Base-by-base conservation (phyloP, 371 early-diverging fungal species). In the Circinella minor region DNA sequence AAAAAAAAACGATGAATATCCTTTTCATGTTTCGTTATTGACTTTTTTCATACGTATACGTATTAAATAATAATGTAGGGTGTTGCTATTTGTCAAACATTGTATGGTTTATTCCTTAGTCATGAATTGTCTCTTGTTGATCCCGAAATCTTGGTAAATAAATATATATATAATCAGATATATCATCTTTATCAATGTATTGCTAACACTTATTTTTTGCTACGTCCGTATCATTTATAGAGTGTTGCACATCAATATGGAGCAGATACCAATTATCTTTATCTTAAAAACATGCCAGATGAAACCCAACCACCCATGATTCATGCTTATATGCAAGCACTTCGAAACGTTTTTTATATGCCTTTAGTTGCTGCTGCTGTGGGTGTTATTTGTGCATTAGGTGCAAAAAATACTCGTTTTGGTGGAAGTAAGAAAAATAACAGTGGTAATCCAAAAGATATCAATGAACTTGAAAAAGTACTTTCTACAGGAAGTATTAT, bases 221-320 rank as follows among this genome's bases (percentile, higher is more conserved):
- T n/a, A n/a, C n/a, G n/a, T n/a, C n/a, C n/a, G n/a, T n/a, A n/a
- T n/a, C n/a, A n/a, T 4, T 49, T n/a, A n/a, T 51, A 51, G 18
- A 57, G 55, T 6, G 18, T 39, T 10, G 82, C 80, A 47, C 55
- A 57, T 34, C 14, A 74, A 17, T 70, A 75, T 54, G 79, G 74
- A 20, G 78, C 82, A 9, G 65, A 74, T 43, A 20, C 63, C 4
- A 78, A 80, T 34, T 82, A 74, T 37, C 59, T 79, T 8, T 69
- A 55, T 27, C 74, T 82, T 15, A 65, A 68, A 6, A 48, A 67
- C 3, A 48, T 82, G 71, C 81, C 83, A 57, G 1, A 17, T 7
- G 77, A 78, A 3, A 10, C 80, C 20, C 84, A 82, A 57, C 61
- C 34, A 0, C 66, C 74, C 57, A 74, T 91, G 34, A 74, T 90